Base-by-base conservation (phyloP, 345 rosid genomes). In the Orychophragmus violaceus region DNA sequence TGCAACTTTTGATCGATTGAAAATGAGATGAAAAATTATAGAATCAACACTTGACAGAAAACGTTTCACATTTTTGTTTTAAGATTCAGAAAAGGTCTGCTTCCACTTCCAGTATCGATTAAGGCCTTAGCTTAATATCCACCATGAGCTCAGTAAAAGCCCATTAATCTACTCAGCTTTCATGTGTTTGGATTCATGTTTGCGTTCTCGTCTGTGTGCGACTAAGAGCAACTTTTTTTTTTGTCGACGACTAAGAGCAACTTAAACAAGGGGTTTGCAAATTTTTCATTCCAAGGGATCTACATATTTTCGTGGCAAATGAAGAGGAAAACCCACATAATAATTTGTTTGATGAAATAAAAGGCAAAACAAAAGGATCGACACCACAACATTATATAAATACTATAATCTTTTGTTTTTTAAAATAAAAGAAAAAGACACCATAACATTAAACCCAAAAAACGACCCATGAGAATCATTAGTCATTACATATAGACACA, bases 401-500 rank as follows among this genome's bases (percentile, higher is more conserved):
- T n/a, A n/a, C n/a, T n/a, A n/a, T n/a, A n/a, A n/a, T n/a, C n/a
- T n/a, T n/a, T n/a, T n/a, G n/a, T n/a, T n/a, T n/a, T n/a, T n/a
- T n/a, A n/a, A n/a, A n/a, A n/a, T 60, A 16, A 39, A 16, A n/a
- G 4, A 58, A 53, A 30, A 44, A 55, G 3, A 63, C 14, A 45
- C 59, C 29, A 25, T 13, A 25, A 33, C 17, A 33, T 30, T 5
- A 37, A 41, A 52, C 59, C 41, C 50, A 9, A 56, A 50, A 64
- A 55, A 32, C 19, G 0, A 19, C 35, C 51, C 33, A 64, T n/a
- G 44, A 64, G 21, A 57, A 60, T 44, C 72, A 66, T 66, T 74
- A 57, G 53, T 44, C 72, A 66, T 66, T 74, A 60, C 63, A 67
- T 60, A 74, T 66, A 74, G 50, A 74, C 68, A 60, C 68, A 73